Percentiles rank a stretch among this genome's conserved stretches.
phyloP scores from a whole-genome alignment of 805 yeast species.

The Yarrowia sp. region DNA sequence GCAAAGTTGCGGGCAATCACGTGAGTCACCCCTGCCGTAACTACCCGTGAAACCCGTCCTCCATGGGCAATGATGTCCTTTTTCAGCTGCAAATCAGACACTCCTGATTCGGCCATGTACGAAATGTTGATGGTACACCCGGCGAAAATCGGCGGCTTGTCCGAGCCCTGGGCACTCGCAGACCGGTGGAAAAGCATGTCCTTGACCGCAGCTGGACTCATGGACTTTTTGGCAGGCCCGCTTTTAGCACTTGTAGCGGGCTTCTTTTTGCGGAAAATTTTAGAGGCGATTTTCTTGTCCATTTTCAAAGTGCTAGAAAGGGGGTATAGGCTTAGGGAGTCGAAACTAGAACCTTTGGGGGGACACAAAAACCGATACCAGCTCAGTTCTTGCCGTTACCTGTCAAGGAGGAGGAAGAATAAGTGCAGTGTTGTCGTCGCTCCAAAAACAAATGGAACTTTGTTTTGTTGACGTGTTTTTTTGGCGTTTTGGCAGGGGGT shows the following conservation, averaged over 20 bases:
- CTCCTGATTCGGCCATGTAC: slow-evolving; percentile 24
- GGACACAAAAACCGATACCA: background rate
- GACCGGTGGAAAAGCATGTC: slow-evolving; percentile 15
- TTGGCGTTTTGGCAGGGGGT: background rate
- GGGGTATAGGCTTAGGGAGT: background rate
- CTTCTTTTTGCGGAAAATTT: slow-evolving; percentile 9
- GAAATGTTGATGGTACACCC: slow-evolving; percentile 36
- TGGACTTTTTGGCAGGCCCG: background rate
- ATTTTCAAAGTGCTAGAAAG: background rate
- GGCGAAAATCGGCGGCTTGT: slow-evolving; percentile 2
- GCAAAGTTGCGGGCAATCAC: slow-evolving; percentile 33
- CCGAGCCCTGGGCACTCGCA: background rate
- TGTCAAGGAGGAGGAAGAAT: no score
- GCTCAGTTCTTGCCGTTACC: background rate
- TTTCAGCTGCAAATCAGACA: slow-evolving; percentile 34
- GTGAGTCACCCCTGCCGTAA: slow-evolving; percentile 28
- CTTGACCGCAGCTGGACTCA: slow-evolving; percentile 5
- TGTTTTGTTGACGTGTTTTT: background rate
- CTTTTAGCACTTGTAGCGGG: background rate
- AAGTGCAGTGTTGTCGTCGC: background rate
- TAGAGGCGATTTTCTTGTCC: slow-evolving; percentile 31
- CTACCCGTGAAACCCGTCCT: slow-evolving; percentile 12
- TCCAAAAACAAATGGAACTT: background rate
- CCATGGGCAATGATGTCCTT: slow-evolving; percentile 35
- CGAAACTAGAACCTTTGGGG: background rate